Base-by-base conservation (phyloP, 2,329 filamentous ascomycete genomes). In the Penicillium sp. region DNA sequence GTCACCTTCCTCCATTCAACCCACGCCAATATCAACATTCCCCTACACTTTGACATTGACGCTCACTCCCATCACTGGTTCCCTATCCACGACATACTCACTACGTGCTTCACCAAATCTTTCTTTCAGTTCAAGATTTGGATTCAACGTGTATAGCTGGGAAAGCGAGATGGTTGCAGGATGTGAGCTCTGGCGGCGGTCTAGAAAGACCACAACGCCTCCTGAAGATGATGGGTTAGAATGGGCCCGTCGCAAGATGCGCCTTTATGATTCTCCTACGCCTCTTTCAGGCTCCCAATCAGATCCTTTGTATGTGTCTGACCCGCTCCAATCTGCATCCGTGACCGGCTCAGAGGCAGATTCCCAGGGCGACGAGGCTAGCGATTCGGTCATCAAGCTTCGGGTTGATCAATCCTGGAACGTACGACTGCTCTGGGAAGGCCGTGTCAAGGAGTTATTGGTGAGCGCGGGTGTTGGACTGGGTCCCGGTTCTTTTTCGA, bases 111-210 rank as follows among this genome's bases (percentile, higher is more conserved):
- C 89, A 3, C 81, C 81, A 32, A 83, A 89, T 60, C 81, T 95
- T 57, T 87, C 89, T 9, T 79, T 98, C 43, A 93, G 90, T 54
- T 94, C 90, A 24, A 83, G 86, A 43, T 91, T 97, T 72, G 90
- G 94, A 64, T 98, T 98, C 72, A 98, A 98, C 63, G 86, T 96
- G 43, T 97, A 96, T 71, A 95, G 89, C 66, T 98, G 96, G 73
- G 93, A 98, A 73, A 95, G 89, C 64, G 87, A 93, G 49, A 85
- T 95, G 76, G 85, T 90, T 26, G 80, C 97, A 25, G 93, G 93
- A 11, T 88, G 89, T 73, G 93, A 98, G 72, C 75, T 97, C 38
- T 98, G 93, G 91, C 83, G 88, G 62, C 85, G 82, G 60, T 52
- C 45, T 38, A 53, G 43, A 29, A 57, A 53, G 33, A 41, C 45